phyloP scores from a whole-genome alignment of 176 grass and related monocot genomes.

The Tuctoria greenei region DNA sequence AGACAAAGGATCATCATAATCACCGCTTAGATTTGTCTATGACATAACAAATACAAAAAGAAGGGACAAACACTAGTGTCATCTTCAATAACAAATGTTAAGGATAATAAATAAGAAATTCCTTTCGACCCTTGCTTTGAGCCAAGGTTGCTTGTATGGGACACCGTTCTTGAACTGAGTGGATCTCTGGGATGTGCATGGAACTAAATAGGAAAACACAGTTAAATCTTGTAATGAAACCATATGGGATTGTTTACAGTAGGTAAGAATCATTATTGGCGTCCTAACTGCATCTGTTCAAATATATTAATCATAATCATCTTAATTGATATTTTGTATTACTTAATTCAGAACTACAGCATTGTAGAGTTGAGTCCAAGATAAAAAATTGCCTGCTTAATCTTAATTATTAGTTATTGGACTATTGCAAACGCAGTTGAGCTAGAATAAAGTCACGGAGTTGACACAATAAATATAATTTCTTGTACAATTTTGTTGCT shows the following conservation, averaged over 20 bases:
- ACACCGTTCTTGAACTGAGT: not conserved
- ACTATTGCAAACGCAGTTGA: too few relatives aligned
- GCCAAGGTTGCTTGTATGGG: slow-evolving; percentile 8
- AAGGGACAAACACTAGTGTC: slow-evolving; percentile 35
- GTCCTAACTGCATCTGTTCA: too few relatives aligned
- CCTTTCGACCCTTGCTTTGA: slow-evolving; percentile 29
- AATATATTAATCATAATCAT: too few relatives aligned
- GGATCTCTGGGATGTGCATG: not conserved
- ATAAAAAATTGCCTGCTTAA: too few relatives aligned
- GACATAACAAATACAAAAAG: slow-evolving; percentile 26
- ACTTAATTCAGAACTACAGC: too few relatives aligned
- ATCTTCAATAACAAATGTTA: slow-evolving; percentile 13
- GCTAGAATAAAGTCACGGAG: too few relatives aligned
- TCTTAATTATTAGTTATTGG: too few relatives aligned
- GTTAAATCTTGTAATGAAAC: not conserved
- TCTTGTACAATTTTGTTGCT: slow-evolving; percentile 15
- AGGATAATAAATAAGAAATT: not conserved
- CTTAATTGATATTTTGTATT: too few relatives aligned
- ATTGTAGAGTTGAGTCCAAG: too few relatives aligned
- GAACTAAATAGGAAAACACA: not conserved
- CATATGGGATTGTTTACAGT: not conserved
- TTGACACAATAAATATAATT: too few relatives aligned
- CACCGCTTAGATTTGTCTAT: slow-evolving; percentile 17
- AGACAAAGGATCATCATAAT: slow-evolving; percentile 19
- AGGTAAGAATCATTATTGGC: too few relatives aligned